Base-by-base conservation (phyloP, 495 filamentous ascomycete genomes). In the Lophiotrema nucula region DNA sequence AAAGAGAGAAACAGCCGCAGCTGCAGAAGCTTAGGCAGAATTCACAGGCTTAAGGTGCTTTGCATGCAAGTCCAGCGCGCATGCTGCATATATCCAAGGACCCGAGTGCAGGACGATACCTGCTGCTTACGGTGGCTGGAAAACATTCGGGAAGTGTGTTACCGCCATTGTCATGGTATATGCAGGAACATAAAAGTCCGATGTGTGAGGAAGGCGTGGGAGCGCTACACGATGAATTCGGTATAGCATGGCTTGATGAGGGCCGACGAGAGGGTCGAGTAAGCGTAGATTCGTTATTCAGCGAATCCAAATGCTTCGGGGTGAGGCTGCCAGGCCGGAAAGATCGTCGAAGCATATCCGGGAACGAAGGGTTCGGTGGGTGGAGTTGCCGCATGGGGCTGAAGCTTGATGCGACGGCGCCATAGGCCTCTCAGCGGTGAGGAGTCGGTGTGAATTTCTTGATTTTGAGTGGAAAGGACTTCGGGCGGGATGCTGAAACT, bases 1-100 rank as follows among this genome's bases (percentile, higher is more conserved):
- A 26, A 42, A 48, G 23, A 45, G 27, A 22, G 25, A 51, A 21
- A 50, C 18, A 50, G 13, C 10, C 23, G 43, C 26, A 52, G 8
- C 27, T 12, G 6, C 18, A 3, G 31, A 35, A 12, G 42, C 27
- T 53, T 24, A 38, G 54, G 39, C 26, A 33, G 25, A 53, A 47
- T 6, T 50, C n/a, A 21, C 38, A 42, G 47, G 56, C 47, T 47
- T 52, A 53, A 59, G 53, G 25, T 2, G 8, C 15, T 8, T 35
- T 35, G 31, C 31, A 35, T 8, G 8, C 31, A 8, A 15, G 8
- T 15, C 31, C 31, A 35, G 15, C 8, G 31, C 15, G 31, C 31
- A 35, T 8, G 31, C 31, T 8, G 8, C 31, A 35, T 35, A 35
- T 35, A 35, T 22, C 33, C 35, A 43, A 10, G 39, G 19, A 10